A percentile compares a stretch with the other conserved stretches of the same genome.
Evolutionary conservation across 305 asterid species (phyloP).

Genomic region (Fraxinus latifolia): DNA sequence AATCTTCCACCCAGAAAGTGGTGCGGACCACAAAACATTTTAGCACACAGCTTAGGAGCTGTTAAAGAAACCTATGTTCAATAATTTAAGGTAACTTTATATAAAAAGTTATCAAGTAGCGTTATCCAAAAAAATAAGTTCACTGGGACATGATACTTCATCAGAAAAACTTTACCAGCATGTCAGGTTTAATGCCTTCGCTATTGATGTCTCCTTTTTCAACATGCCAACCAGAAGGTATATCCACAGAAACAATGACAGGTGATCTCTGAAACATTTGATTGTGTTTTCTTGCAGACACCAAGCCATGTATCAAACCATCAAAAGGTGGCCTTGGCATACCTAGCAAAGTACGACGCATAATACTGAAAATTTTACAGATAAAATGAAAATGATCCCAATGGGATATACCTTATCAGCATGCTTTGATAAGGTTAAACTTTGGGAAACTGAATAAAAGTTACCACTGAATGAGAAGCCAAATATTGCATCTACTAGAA

Average conservation of each 20-base stretch:
- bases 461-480: conserved; percentile 57
- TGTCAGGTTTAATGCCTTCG: conserved; percentile 45
- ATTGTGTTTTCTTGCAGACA: conserved; percentile 24
- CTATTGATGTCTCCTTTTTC: conserved; percentile 48
- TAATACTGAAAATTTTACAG: neutral
- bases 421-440: neutral
- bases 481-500: conserved; percentile 49
- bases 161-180: conserved; percentile 37
- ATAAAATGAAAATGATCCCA: conserved; percentile 1
- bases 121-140: neutral
- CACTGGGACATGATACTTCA: neutral
- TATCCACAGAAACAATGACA: conserved; percentile 45
- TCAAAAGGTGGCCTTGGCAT: conserved; percentile 51
- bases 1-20: conserved; percentile 58
- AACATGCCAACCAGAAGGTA: conserved; percentile 61
- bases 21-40: conserved; percentile 42
- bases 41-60: conserved; percentile 55
- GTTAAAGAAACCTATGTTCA: conserved; percentile 46
- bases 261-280: conserved; percentile 28
- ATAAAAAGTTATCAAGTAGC: neutral
- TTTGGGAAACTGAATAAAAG: neutral
- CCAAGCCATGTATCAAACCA: conserved; percentile 37
- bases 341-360: conserved; percentile 29
- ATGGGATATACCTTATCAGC: neutral
- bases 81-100: neutral